Percentiles rank a stretch among this genome's conserved stretches.
These are phyloP conservation scores for Ceriops zippeliana DNA, from an alignment of 345 rosid species.

Conservation along the genomic window DNA sequence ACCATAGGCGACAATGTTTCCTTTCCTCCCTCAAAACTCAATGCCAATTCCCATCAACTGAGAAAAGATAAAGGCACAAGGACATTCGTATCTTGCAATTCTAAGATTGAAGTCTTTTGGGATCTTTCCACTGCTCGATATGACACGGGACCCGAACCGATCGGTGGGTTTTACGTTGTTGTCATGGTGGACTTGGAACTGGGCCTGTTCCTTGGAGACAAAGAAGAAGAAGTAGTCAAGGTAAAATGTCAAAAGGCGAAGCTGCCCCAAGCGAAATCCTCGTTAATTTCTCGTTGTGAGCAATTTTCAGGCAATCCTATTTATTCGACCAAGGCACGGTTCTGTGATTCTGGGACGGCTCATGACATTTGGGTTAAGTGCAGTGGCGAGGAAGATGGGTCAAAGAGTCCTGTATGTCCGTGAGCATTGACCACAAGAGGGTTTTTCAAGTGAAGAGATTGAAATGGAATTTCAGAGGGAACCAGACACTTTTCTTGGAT, in stretches of 20 bases:
- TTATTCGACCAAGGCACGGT: conserved; percentile 62
- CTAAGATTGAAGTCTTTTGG: conserved; percentile 58
- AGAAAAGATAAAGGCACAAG: conserved; percentile 46
- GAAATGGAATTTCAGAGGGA: conserved; percentile 91
- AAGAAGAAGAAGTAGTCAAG: conserved; percentile 25
- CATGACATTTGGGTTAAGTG: conserved; percentile 72
- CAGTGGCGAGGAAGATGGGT: conserved; percentile 35
- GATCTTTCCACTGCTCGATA: conserved; percentile 64
- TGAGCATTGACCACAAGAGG: conserved; percentile 55
- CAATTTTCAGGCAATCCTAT: conserved; percentile 39
- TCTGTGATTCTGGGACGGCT: conserved; percentile 42
- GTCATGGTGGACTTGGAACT: conserved; percentile 56
- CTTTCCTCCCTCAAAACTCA: conserved; percentile 28
- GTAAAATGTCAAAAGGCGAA: conserved; percentile 14
- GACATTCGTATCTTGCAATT: conserved; percentile 42
- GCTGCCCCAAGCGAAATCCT: conserved; percentile 17
- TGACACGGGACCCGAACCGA: conserved; percentile 62
- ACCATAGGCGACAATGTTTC: conserved; percentile 30
- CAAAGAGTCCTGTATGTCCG: conserved; percentile 45
- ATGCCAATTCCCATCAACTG: conserved; percentile 29
- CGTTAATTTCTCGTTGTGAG: conserved; percentile 51
- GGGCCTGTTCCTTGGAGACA: conserved; percentile 54
- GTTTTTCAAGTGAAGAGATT: conserved; percentile 62
- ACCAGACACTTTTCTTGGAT: conserved; percentile 72
- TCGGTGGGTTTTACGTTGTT: conserved; percentile 41